Percentiles rank a stretch among this genome's conserved stretches.
Conservation (phyloP, 805 yeast genomes). For the Priceomyces melissophilus region DNA sequence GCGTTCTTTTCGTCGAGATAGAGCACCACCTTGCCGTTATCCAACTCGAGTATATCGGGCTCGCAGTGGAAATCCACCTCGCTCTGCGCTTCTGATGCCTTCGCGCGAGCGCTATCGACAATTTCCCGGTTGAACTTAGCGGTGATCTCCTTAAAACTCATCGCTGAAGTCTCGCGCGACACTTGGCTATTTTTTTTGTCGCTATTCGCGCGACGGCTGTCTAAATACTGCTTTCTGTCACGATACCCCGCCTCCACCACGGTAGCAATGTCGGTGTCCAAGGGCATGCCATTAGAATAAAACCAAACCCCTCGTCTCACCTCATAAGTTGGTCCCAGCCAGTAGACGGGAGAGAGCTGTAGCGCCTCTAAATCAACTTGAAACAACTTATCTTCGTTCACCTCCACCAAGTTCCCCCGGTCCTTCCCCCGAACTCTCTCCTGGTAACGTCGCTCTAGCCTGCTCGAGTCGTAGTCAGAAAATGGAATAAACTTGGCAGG, state of each 20-base stretch:
- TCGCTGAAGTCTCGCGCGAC: not conserved
- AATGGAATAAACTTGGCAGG: conserved; percentile 69
- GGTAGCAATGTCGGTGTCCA: conserved; percentile 46
- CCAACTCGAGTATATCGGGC: conserved; percentile 26
- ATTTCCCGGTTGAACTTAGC: conserved; percentile 13
- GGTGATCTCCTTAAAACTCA: conserved; percentile 9
- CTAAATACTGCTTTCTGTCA: conserved; percentile 32
- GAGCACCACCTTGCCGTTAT: conserved; percentile 34
- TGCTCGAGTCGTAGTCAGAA: conserved; percentile 55
- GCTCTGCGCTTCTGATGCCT: conserved; percentile 8
- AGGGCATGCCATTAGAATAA: conserved; percentile 51
- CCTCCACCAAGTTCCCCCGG: conserved; percentile 40
- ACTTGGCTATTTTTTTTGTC: conserved; percentile 7
- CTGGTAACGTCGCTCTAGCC: conserved; percentile 51
- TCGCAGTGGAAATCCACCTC: conserved; percentile 21
- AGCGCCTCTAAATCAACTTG: conserved; percentile 60
- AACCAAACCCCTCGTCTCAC: conserved; percentile 89
- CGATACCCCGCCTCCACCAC: conserved; percentile 59
- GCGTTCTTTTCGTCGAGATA: conserved; percentile 44
- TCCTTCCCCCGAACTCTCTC: not conserved
- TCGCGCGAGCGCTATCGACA: conserved; percentile 5
- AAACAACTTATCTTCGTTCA: conserved; percentile 78
- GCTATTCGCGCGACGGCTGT: too few species aligned
- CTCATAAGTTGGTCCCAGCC: conserved; percentile 86
- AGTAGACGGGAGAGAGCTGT: conserved; percentile 66